Evolutionary conservation across 176 grass and related monocot genomes (phyloP).

Genomic region (Triticum timopheevii): DNA sequence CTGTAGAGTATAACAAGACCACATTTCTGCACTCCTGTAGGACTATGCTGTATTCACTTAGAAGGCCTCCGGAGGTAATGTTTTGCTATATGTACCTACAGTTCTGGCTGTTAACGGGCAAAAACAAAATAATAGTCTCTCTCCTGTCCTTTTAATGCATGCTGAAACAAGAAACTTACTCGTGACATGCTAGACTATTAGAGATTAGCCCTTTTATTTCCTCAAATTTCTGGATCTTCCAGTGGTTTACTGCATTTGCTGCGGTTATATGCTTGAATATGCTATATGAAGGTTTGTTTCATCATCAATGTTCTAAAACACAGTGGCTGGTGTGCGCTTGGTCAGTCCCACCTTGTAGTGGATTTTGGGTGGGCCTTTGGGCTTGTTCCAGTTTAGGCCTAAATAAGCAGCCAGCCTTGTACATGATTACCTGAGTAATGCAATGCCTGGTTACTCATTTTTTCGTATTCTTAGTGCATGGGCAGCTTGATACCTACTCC

Average conservation of each 20-base stretch:
- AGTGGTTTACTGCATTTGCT: background rate
- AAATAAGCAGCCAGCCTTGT: background rate
- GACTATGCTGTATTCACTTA: constrained; percentile 86
- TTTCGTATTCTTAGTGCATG: background rate
- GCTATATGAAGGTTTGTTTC: background rate
- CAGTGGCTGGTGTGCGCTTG: background rate
- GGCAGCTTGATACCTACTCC: background rate
- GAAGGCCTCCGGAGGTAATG: constrained; percentile 71
- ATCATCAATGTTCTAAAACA: background rate
- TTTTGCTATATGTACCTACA: background rate
- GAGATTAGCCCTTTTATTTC: background rate
- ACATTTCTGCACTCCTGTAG: constrained; percentile 68
- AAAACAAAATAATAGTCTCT: background rate
- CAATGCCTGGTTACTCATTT: background rate
- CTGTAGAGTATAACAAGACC: constrained; percentile 58
- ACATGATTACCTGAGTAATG: background rate
- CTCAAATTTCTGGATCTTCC: background rate
- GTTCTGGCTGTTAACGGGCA: background rate
- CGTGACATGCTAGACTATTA: background rate
- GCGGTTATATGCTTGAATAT: background rate
- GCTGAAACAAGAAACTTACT: background rate
- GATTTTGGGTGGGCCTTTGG: background rate
- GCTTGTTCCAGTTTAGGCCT: background rate
- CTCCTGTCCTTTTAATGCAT: constrained; percentile 8
- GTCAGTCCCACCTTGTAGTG: background rate